Conservation (phyloP, 108 stramenopile species). For the Nannochloropsis gaditana region DNA sequence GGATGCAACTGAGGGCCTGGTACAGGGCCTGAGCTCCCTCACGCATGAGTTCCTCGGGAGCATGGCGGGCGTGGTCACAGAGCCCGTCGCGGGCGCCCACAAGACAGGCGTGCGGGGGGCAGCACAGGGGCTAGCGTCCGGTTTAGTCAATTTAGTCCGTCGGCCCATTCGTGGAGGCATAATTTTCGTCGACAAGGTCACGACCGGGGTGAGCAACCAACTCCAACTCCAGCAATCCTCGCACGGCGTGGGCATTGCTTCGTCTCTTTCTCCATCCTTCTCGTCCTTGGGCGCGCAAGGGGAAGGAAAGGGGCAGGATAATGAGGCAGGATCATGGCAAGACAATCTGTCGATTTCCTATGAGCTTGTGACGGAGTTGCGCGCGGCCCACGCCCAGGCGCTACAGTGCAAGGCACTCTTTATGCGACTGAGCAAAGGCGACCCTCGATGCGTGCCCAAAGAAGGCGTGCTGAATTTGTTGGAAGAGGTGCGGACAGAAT, state of each 20-base stretch:
- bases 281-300: not conserved
- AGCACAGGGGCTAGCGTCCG: constrained; percentile 5
- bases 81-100: constrained; percentile 30
- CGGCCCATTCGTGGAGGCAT: constrained; percentile 27
- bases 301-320: not conserved
- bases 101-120: constrained; percentile 29
- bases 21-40: constrained; percentile 33
- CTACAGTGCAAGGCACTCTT: not conserved
- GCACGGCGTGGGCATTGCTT: not conserved
- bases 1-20: constrained; percentile 23
- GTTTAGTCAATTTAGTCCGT: constrained; percentile 14
- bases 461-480: not conserved
- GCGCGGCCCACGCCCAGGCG: not conserved
- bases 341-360: not conserved
- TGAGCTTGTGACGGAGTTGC: not conserved
- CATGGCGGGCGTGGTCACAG: constrained; percentile 23
- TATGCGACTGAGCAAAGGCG: not conserved
- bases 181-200: constrained; percentile 23
- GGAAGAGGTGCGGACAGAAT: not conserved
- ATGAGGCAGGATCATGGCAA: too few relatives aligned
- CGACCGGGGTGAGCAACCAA: constrained; percentile 18
- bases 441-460: not conserved
- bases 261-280: not conserved
- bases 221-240: not conserved
- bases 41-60: constrained; percentile 32